Evolutionary conservation across 164 flowering plant species (phyloP).

Genomic region (Berberis thunbergii): DNA sequence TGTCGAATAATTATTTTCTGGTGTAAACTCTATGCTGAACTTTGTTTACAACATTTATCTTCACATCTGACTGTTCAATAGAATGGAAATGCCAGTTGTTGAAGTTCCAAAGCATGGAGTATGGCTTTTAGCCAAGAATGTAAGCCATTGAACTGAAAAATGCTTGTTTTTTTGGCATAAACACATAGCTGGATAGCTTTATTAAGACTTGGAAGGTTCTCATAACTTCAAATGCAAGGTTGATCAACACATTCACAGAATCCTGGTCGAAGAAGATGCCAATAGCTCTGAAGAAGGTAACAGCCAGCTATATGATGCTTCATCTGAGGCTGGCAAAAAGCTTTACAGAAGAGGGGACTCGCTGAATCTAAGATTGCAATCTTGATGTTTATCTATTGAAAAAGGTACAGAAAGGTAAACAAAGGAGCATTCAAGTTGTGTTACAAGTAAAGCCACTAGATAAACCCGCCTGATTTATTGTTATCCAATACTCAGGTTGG

Average conservation of each 20-base stretch:
- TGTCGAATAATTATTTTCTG: no score
- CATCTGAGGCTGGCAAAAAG: conserved; percentile 53
- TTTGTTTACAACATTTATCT: conserved; percentile 6
- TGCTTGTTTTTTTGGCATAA: not conserved
- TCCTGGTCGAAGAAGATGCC: conserved; percentile 83
- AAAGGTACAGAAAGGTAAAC: conserved; percentile 33
- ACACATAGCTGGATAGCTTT: not conserved
- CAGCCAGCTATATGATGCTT: conserved; percentile 50
- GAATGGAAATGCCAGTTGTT: conserved; percentile 98
- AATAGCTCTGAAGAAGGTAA: conserved; percentile 16
- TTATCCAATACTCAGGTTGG: conserved; percentile 60
- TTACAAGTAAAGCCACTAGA: not conserved
- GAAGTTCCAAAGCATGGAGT: conserved; percentile 76
- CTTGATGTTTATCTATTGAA: conserved; percentile 68
- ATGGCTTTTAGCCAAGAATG: conserved; percentile 88
- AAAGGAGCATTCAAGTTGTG: conserved; percentile 1
- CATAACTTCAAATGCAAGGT: conserved; percentile 41
- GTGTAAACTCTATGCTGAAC: not conserved
- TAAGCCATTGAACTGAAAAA: conserved; percentile 19
- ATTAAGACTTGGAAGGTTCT: no score
- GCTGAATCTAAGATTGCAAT: conserved; percentile 44
- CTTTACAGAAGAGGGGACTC: conserved; percentile 68
- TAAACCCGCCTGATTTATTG: conserved; percentile 2
- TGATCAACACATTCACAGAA: conserved; percentile 74
- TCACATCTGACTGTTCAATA: conserved; percentile 17